These are phyloP conservation scores for Suhomyces anneliseae DNA, from an alignment of 1,139 yeast species.

Conservation along the genomic window DNA sequence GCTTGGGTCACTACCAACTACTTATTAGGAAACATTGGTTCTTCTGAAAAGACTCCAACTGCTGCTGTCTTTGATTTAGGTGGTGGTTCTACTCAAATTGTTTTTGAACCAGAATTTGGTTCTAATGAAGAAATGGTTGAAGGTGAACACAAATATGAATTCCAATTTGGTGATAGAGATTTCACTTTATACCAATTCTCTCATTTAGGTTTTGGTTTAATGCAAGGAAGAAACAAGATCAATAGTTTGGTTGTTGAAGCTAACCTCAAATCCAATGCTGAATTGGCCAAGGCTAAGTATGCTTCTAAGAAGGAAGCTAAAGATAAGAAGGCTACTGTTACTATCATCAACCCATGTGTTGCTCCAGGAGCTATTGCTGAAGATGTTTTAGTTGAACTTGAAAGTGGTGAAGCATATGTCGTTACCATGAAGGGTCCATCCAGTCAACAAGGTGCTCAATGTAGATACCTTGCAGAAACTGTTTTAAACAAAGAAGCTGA, in stretches of 20 bases:
- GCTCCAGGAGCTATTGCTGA: conserved; percentile 67
- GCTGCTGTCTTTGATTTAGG: conserved; percentile 98
- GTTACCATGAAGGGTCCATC: conserved; percentile 77
- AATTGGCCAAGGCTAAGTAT: conserved; percentile 29
- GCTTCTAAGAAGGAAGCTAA: conserved; percentile 38
- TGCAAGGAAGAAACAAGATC: conserved; percentile 87
- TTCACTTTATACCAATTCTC: conserved; percentile 91
- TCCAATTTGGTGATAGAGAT: conserved; percentile 76
- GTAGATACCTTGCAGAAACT: conserved; percentile 80
- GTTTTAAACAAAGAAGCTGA: conserved; percentile 79
- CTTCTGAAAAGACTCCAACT: conserved; percentile 68
- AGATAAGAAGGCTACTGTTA: conserved; percentile 38
- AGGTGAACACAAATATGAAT: conserved; percentile 85
- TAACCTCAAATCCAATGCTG: conserved; percentile 37
- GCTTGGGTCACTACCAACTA: conserved; percentile 98
- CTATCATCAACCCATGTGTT: conserved; percentile 76
- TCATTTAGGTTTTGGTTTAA: conserved; percentile 92
- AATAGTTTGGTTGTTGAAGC: conserved; percentile 59
- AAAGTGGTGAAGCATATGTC: conserved; percentile 48
- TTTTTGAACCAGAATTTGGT: conserved; percentile 81
- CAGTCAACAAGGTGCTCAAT: conserved; percentile 56
- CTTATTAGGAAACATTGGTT: conserved; percentile 87
- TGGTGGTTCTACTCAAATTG: conserved; percentile 98
- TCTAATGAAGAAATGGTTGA: conserved; percentile 63
- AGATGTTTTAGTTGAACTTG: conserved; percentile 57